Base-by-base conservation (phyloP, 73 alveolate genomes). In the Paramecium tetraurelia region DNA sequence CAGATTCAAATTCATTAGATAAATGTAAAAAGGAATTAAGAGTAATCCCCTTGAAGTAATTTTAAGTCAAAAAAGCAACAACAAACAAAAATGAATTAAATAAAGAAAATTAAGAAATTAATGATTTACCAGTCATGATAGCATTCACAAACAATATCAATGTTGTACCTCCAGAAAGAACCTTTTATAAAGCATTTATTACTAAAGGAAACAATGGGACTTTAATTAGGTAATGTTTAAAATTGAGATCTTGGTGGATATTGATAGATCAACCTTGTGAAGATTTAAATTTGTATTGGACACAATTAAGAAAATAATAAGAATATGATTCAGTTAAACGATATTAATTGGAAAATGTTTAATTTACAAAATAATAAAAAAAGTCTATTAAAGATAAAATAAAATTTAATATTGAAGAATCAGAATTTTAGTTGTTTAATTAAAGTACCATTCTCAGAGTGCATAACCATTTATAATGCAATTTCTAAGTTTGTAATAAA, bases 401-500 rank as follows among this genome's bases (percentile, higher is more conserved):
- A 10, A 75, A 75, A 38, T 75, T n/a, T 75, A 38, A 75, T 29
- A 38, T 75, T 29, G 35, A 75, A 21, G 58, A 35, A 38, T 35
- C 58, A 75, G 59, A 38, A 21, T 75, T 29, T 75, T 16, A 75
- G 18, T 14, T 36, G 18, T 75, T 75, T 31, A 41, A 29, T 75
- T 21, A 75, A 29, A 29, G 58, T 29, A 16, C 40, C 2, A 36
- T 35, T 16, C 46, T 75, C 5, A 35, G 63, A 70, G 76, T 92
- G 12, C 96, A 94, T 48, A 94, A 93, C 69, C 97, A 96, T 89
- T 85, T 96, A 46, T 96, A 96, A 85, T 86, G 89, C 85, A 96
- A 96, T 48, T 87, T 69, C 86, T 94, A 95, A 80, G 43, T 96
- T 41, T 85, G 96, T 16, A 95, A 96, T 86, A 96, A 96, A 69